These are phyloP conservation scores for Crithidia bombi DNA, from an alignment of 208 protist genomes.

Conservation along the genomic window DNA sequence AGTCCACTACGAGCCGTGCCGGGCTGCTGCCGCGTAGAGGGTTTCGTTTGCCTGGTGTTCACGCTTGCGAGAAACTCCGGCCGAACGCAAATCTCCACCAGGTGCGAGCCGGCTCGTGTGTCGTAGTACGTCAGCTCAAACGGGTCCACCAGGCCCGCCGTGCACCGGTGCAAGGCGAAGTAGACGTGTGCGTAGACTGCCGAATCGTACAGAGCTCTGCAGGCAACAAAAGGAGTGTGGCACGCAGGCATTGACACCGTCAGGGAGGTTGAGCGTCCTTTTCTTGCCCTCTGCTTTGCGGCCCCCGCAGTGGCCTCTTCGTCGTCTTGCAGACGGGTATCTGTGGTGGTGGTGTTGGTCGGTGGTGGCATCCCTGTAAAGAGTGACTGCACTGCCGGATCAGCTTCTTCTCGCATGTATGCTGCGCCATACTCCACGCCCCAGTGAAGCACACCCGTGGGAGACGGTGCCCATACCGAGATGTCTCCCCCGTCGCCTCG, in stretches of 20 bases:
- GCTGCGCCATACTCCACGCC: background rate
- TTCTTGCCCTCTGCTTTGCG: background rate
- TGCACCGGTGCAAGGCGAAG: constrained; percentile 71
- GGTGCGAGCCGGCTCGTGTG: constrained; percentile 4
- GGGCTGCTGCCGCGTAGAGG: background rate
- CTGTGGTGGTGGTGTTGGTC: background rate
- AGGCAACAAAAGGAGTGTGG: constrained; percentile 39
- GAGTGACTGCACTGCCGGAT: constrained; percentile 2
- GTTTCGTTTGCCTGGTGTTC: background rate
- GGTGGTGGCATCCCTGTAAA: background rate
- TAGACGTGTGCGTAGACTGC: constrained; percentile 60
- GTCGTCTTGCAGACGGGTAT: background rate
- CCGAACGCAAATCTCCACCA: constrained; percentile 25
- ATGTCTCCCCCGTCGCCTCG: background rate
- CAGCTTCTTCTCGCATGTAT: background rate
- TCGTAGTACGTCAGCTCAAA: constrained; percentile 48
- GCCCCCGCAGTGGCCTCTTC: background rate
- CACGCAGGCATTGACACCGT: constrained; percentile 8
- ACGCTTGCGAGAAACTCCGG: constrained; percentile 23
- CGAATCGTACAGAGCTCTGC: constrained; percentile 42
- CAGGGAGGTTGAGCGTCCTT: too few relatives aligned
- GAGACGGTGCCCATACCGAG: background rate
- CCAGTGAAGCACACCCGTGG: constrained; percentile 6
- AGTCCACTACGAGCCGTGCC: constrained; percentile 21
- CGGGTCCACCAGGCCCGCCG: constrained; percentile 65